Evolutionary conservation across 768 basidiomycete species (phyloP), one percentile per base, ranked within the genome.

Genomic region (Amanita jacksonii): DNA sequence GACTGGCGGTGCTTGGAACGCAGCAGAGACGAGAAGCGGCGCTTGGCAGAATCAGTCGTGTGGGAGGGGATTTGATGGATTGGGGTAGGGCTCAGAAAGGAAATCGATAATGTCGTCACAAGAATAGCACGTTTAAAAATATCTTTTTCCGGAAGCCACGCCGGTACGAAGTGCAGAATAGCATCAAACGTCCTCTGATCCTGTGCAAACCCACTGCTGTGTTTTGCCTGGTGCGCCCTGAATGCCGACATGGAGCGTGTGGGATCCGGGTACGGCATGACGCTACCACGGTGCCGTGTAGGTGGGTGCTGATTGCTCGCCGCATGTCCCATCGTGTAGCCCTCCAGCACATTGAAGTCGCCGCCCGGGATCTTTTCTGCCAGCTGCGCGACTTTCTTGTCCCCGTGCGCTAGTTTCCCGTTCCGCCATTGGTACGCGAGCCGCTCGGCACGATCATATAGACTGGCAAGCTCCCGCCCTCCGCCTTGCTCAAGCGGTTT

Each of bases 61-160:
- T 18, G 16, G 9, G 41, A 30, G 25, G 2, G 18, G 27, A 23
- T 13, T 18, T 19, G 25, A 31, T 31, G 32, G 18, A 15, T n/a
- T 3, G n/a, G 16, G 10, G 28, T 43, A 8, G 16, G 19, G 1
- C 34, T 24, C 12, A 70, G 54, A 45, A 66, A 69, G 3, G 64
- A 61, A 2, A 57, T 58, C 27, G 62, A 54, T 34, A 72, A 58
- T 10, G 70, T 68, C 1, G 65, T 69, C 3, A 71, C 62, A 23
- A 74, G 59, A 8, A 74, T 65, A 5, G 67, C 61, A 46, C 68
- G 61, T 43, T 71, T 71, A 4, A 72, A 51, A 4, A 71, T 53
- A 8, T 60, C 60, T 48, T 69, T 70, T 30, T 74, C 72, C 0
- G 63, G 58, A 1, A 67, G 44, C 13, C 46, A 45, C 3, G 57